Percentiles rank a stretch among this genome's conserved stretches.
phyloP scores from a whole-genome alignment of 805 yeast genomes.

The Ogataea siamensis region DNA sequence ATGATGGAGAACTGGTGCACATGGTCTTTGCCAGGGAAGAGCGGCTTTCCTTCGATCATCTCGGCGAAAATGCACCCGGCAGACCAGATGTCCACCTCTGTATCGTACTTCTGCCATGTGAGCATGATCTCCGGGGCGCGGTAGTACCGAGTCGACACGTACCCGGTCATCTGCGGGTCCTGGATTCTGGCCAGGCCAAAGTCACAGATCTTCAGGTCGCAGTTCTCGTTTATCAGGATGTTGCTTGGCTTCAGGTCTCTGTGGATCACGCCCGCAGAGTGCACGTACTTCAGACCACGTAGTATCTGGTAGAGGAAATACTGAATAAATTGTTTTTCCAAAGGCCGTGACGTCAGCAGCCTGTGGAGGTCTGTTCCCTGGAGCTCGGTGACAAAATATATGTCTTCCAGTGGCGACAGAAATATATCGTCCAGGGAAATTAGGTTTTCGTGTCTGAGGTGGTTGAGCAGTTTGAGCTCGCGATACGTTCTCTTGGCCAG shows the following conservation, averaged over 20 bases:
- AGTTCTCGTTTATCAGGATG: conserved; percentile 85
- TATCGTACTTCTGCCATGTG: conserved; percentile 97
- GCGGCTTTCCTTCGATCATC: conserved; percentile 95
- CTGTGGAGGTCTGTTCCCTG: conserved; percentile 97
- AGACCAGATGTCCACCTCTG: conserved; percentile 97
- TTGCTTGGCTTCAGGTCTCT: conserved; percentile 94
- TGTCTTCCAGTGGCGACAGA: conserved; percentile 91
- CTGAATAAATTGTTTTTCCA: conserved; percentile 94
- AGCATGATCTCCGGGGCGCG: conserved; percentile 98
- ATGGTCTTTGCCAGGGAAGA: conserved; percentile 97
- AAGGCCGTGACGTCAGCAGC: conserved; percentile 84
- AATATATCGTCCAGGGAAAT: conserved; percentile 92
- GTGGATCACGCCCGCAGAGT: conserved; percentile 93
- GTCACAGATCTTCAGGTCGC: conserved; percentile 93
- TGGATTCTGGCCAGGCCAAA: conserved; percentile 96
- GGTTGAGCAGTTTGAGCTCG: conserved; percentile 90
- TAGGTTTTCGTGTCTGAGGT: conserved; percentile 89
- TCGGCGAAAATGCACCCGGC: conserved; percentile 97
- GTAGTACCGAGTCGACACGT: conserved; percentile 92
- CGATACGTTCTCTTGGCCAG: conserved; percentile 95
- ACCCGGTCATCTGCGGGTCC: conserved; percentile 99
- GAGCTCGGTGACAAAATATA: conserved; percentile 92
- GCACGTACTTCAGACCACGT: conserved; percentile 91
- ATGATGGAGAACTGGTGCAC: conserved; percentile 97
- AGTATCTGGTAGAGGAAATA: conserved; percentile 93